phyloP scores from a whole-genome alignment of 805 yeast genomes.

The Groenewaldozyma tartarivorans region DNA sequence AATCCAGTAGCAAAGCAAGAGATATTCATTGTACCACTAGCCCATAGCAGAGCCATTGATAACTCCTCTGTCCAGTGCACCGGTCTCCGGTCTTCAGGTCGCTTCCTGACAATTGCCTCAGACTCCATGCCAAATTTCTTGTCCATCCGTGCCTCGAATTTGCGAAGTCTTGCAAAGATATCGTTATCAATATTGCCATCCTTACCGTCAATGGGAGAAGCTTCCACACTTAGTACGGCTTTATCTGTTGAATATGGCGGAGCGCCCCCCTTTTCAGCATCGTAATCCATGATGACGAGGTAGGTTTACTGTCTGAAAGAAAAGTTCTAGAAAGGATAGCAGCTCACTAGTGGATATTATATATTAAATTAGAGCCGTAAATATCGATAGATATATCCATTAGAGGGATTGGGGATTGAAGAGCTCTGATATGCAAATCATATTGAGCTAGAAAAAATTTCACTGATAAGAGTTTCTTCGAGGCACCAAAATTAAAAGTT shows the following conservation, averaged over 20 bases:
- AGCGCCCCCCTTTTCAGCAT: not conserved
- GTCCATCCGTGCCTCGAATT: constrained; percentile 4
- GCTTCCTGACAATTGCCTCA: constrained; percentile 6
- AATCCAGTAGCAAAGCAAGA: constrained; percentile 6
- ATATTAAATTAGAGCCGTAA: no score
- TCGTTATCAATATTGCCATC: not conserved
- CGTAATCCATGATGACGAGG: constrained; percentile 1
- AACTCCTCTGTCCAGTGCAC: constrained; percentile 6
- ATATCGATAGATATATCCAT: no score
- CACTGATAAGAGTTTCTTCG: no score
- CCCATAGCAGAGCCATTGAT: constrained; percentile 7
- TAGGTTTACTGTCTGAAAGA: not conserved
- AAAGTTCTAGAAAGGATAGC: not conserved
- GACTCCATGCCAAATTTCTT: constrained; percentile 3
- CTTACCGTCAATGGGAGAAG: not conserved
- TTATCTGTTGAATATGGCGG: not conserved
- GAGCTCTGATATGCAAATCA: no score
- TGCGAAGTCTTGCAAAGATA: not conserved
- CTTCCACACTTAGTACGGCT: not conserved
- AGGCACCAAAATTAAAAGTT: no score
- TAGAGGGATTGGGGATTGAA: no score
- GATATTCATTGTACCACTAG: constrained; percentile 6
- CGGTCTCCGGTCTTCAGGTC: constrained; percentile 3
- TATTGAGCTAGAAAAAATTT: no score
- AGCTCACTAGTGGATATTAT: no score